These are phyloP conservation scores for Thelonectria rubi DNA, from an alignment of 2,329 filamentous ascomycete genomes.

Conservation along the genomic window DNA sequence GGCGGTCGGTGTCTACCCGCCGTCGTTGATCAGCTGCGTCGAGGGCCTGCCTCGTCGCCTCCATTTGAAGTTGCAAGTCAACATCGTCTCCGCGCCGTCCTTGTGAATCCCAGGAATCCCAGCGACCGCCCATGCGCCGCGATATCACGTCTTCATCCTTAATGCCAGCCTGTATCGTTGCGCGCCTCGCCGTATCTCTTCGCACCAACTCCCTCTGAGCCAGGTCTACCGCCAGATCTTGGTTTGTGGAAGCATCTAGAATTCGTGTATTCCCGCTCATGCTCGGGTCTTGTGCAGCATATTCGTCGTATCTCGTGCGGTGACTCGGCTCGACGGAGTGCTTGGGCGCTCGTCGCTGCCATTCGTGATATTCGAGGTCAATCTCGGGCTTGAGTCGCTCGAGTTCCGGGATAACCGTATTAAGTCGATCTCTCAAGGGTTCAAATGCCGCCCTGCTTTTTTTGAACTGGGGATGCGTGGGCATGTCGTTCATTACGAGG, in stretches of 20 bases:
- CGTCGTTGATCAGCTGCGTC: slow-evolving; percentile 48
- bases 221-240: slow-evolving; percentile 79
- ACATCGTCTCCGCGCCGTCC: slow-evolving; percentile 48
- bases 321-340: slow-evolving; percentile 30
- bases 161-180: slow-evolving; percentile 65
- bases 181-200: slow-evolving; percentile 68
- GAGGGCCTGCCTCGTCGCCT: slow-evolving; percentile 58
- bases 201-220: slow-evolving; percentile 77
- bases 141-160: slow-evolving; percentile 65
- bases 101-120: slow-evolving; percentile 53
- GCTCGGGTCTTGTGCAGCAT: slow-evolving; percentile 68
- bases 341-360: slow-evolving; percentile 62
- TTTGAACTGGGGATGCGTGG: slow-evolving; percentile 78
- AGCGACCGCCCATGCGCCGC: slow-evolving; percentile 57
- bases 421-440: slow-evolving; percentile 58
- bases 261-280: slow-evolving; percentile 66
- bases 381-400: slow-evolving; percentile 84
- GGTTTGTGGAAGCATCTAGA: slow-evolving; percentile 75
- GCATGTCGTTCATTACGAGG: slow-evolving; percentile 80
- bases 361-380: slow-evolving; percentile 73
- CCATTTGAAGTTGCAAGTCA: slow-evolving; percentile 61
- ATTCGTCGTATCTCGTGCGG: slow-evolving; percentile 53
- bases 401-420: slow-evolving; percentile 72
- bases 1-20: slow-evolving; percentile 39
- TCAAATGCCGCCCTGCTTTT: slow-evolving; percentile 71